Evolutionary conservation across 768 basidiomycete genomes (phyloP).

Genomic region (Trichaptum fuscoviolaceum): DNA sequence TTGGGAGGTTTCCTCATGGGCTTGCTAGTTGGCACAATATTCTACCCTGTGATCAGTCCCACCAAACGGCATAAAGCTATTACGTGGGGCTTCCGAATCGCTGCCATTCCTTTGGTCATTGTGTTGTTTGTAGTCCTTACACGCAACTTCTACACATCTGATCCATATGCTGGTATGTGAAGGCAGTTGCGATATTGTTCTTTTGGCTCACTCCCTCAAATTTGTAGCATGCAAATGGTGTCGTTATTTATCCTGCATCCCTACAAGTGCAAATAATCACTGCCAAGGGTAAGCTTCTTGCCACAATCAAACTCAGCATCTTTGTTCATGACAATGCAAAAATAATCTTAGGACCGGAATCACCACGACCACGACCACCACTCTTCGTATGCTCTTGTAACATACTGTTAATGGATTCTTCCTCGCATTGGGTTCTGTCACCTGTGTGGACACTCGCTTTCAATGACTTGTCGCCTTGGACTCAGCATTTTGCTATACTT

Average conservation of each 20-base stretch:
- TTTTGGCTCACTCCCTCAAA: constrained; percentile 6
- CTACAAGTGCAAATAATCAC: constrained; percentile 63
- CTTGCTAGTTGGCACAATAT: constrained; percentile 71
- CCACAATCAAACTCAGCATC: not conserved
- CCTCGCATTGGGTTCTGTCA: not conserved
- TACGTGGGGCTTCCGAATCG: constrained; percentile 67
- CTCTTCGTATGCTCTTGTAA: not conserved
- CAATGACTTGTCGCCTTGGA: not conserved
- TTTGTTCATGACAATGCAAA: not conserved
- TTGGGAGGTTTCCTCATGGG: constrained; percentile 85
- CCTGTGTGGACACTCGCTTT: not conserved
- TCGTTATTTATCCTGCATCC: constrained; percentile 87
- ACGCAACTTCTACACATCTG: constrained; percentile 84
- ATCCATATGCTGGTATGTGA: constrained; percentile 74
- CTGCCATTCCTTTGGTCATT: constrained; percentile 70
- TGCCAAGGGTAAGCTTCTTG: constrained; percentile 45
- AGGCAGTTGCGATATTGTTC: constrained; percentile 9
- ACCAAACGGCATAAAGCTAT: constrained; percentile 68
- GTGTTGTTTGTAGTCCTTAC: constrained; percentile 78
- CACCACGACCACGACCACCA: constrained; percentile 2
- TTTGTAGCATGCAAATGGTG: constrained; percentile 71
- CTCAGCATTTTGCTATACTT: not conserved
- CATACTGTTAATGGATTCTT: not conserved
- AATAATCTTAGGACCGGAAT: constrained; percentile 4
- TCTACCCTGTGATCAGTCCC: constrained; percentile 86